phyloP scores from a whole-genome alignment of 164 flowering plant species.

The Aristolochia contorta region DNA sequence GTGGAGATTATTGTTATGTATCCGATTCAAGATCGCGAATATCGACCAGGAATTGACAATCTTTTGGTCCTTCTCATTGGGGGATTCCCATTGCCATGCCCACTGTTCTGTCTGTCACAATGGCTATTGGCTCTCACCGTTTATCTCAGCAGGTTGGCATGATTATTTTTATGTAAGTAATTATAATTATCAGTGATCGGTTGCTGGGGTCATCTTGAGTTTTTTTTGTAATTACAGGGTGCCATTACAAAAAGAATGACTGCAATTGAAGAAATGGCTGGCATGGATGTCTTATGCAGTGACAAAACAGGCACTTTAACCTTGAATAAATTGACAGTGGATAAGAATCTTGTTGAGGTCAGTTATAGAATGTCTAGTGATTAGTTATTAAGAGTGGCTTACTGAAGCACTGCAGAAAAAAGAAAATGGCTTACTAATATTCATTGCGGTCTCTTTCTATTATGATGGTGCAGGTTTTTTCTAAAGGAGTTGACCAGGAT shows the following conservation, averaged over 20 bases:
- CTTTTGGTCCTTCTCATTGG: constrained; percentile 61
- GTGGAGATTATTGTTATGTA: constrained; percentile 67
- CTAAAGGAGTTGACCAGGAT: constrained; percentile 42
- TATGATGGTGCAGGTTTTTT: constrained; percentile 35
- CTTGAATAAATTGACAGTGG: constrained; percentile 74
- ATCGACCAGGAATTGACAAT: constrained; percentile 65
- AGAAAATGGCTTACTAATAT: not conserved
- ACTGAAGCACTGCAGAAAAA: too few relatives aligned
- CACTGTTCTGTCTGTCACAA: constrained; percentile 63
- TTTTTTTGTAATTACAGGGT: constrained; percentile 39
- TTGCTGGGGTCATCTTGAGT: not conserved
- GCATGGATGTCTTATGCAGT: constrained; percentile 95
- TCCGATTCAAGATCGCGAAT: constrained; percentile 50
- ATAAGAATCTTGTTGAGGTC: constrained; percentile 85
- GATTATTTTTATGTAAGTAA: not conserved
- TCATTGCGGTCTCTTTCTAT: not conserved
- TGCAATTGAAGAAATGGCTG: constrained; percentile 97
- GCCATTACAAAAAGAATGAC: constrained; percentile 97
- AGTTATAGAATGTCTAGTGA: constrained; percentile 2
- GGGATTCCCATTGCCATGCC: constrained; percentile 84
- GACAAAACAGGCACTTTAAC: constrained; percentile 92
- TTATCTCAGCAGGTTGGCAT: constrained; percentile 49
- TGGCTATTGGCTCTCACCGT: constrained; percentile 76
- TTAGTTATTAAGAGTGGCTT: not conserved
- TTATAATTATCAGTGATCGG: not conserved